These are phyloP conservation scores for Corylus heterophylla DNA, from an alignment of 306 rosid species.

Conservation along the genomic window DNA sequence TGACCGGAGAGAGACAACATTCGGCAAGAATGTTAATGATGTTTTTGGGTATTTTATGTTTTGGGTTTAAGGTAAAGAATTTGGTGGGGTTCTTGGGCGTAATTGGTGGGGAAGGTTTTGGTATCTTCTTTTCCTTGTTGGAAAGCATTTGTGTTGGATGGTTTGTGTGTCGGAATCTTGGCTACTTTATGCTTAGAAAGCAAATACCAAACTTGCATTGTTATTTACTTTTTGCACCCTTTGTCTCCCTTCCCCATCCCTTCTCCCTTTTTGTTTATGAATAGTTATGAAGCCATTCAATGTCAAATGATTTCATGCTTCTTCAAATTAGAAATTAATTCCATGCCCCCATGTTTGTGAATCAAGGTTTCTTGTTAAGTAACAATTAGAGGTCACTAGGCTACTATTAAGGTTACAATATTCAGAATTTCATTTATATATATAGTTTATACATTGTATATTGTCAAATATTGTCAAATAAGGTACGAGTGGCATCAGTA, in stretches of 20 bases:
- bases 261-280: background rate
- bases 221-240: background rate
- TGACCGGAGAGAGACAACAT: conserved; percentile 32
- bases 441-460: too few species aligned
- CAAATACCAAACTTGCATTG: conserved; percentile 64
- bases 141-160: conserved; percentile 41
- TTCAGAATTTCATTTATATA: too few species aligned
- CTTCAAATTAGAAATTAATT: too few species aligned
- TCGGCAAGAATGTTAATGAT: conserved; percentile 25
- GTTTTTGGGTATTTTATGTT: conserved; percentile 30
- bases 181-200: conserved; percentile 25
- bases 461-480: too few species aligned
- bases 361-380: too few species aligned
- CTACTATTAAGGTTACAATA: too few species aligned
- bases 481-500: too few species aligned
- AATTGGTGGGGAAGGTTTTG: conserved; percentile 71
- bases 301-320: too few species aligned
- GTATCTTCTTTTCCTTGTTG: conserved; percentile 82
- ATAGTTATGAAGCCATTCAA: background rate
- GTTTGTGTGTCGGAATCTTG: conserved; percentile 29
- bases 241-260: too few species aligned
- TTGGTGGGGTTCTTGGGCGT: conserved; percentile 35
- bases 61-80: conserved; percentile 23
- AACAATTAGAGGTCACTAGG: too few species aligned
- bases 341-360: too few species aligned